phyloP scores from a whole-genome alignment of 768 basidiomycete species.

The Leucosporidium creatinivorum region DNA sequence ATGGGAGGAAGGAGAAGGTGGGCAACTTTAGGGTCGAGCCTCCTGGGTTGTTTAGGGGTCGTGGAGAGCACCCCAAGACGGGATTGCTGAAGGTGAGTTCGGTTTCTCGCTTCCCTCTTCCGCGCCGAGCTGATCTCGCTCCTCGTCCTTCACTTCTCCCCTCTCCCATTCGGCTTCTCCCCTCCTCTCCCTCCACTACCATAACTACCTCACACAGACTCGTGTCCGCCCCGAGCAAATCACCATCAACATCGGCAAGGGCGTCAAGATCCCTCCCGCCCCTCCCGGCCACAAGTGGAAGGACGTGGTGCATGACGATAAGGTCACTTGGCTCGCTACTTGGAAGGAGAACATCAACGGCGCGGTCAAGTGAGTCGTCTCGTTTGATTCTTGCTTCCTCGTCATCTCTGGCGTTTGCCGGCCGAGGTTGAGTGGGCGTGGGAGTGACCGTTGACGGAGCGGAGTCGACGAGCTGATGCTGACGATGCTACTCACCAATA shows the following conservation, averaged over 20 bases:
- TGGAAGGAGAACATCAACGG: slow-evolving; percentile 99
- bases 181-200: not conserved
- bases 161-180: not conserved
- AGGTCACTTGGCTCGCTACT: slow-evolving; percentile 96
- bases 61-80: slow-evolving; percentile 97
- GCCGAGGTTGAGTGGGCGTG: no score
- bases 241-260: slow-evolving; percentile 83
- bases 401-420: not conserved
- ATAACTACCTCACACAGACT: slow-evolving; percentile 46
- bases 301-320: slow-evolving; percentile 77
- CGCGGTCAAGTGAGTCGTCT: slow-evolving; percentile 40
- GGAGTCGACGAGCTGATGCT: not conserved
- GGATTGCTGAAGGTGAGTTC: slow-evolving; percentile 74
- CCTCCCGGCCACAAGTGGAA: slow-evolving; percentile 93
- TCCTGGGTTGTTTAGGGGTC: slow-evolving; percentile 94
- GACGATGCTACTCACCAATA: slow-evolving; percentile 49
- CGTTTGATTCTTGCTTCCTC: not conserved
- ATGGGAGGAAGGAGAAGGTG: slow-evolving; percentile 94
- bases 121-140: not conserved
- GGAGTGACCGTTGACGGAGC: not conserved
- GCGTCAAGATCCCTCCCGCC: slow-evolving; percentile 66
- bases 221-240: slow-evolving; percentile 93
- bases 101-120: not conserved
- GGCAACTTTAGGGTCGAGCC: slow-evolving; percentile 98
- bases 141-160: not conserved